Base-by-base conservation (phyloP, 345 rosid genomes). In the Schrenkiella parvula region DNA sequence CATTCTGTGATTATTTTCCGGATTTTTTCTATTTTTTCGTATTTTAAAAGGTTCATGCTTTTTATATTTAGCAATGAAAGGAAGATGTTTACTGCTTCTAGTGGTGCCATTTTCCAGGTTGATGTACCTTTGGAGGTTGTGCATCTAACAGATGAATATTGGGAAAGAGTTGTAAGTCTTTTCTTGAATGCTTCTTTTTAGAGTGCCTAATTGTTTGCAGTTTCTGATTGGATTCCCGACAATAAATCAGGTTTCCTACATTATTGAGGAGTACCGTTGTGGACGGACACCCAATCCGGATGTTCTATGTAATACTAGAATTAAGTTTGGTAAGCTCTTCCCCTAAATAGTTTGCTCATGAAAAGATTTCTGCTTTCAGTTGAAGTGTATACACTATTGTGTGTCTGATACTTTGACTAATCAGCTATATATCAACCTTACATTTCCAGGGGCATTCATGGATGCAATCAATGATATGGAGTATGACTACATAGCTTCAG, bases 251-350 rank as follows among this genome's bases (percentile, higher is more conserved):
- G 98, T 93, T 6, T 89, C 92, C 22, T 91, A 89, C 83, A 86
- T 90, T 67, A 90, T 93, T 63, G 85, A 86, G 71, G 97, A 90
- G 82, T 90, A 89, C 39, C 84, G 86, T 65, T 84, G 88, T 68
- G 93, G 97, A 18, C 91, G 90, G 4, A 93, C 97, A 29, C 95
- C 98, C 50, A 93, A 93, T 76, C 98, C 97, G 1, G 97, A 93
- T 43, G 91, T 93, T 70, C 83, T 89, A 3, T 93, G 96, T 80
- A 91, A 89, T 78, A 89, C 97, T 31, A 85, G 98, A 63, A 91
- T 93, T 42, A 93, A 93, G 80, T 93, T 91, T 74, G 97, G 97
- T 93, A 82, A 34, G 84, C 37, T 26, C 34, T 47, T 72, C 11
- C 4, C n/a, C 29, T 64, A 0, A 51, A 6, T 18, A 14, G 51